Evolutionary conservation across 345 rosid species (phyloP).

Genomic region (Pseudoturritis turrita): DNA sequence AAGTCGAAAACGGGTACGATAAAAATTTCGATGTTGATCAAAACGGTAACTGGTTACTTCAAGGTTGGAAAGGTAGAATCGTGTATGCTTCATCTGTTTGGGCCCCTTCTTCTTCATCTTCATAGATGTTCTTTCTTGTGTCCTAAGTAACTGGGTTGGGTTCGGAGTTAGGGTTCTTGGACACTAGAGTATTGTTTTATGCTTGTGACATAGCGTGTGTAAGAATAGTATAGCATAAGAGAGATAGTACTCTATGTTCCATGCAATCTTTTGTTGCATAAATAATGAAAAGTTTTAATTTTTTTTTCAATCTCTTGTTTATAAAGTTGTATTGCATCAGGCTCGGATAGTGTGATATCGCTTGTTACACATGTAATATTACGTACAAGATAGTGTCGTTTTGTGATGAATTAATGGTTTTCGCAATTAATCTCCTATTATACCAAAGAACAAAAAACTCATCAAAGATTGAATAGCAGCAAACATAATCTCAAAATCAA

Average conservation of each 20-base stretch:
- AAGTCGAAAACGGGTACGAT: constrained; percentile 37
- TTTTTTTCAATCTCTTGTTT: neutral
- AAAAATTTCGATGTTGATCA: constrained; percentile 50
- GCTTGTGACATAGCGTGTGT: constrained; percentile 20
- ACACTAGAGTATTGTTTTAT: neutral
- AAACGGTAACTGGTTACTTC: constrained; percentile 66
- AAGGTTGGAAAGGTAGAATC: constrained; percentile 84
- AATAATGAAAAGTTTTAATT: constrained; percentile 7
- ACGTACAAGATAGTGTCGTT: too few species aligned
- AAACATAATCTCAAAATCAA: neutral
- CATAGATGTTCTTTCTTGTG: constrained; percentile 17
- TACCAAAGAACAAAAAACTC: too few species aligned
- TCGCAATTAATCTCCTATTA: too few species aligned
- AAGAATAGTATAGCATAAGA: neutral
- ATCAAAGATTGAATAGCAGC: neutral
- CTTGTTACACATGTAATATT: neutral
- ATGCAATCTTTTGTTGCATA: constrained; percentile 18
- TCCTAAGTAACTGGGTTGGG: neutral
- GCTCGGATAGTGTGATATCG: neutral
- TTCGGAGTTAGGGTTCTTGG: constrained; percentile 18
- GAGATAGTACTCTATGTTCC: constrained; percentile 6
- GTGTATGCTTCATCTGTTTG: constrained; percentile 60
- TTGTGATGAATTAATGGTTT: too few species aligned
- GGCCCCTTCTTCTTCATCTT: constrained; percentile 43
- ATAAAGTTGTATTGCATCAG: neutral